Evolutionary conservation across 2,329 filamentous ascomycete species (phyloP), one percentile per base, ranked within the genome.

Genomic region (Mycosphaerella arachidis): DNA sequence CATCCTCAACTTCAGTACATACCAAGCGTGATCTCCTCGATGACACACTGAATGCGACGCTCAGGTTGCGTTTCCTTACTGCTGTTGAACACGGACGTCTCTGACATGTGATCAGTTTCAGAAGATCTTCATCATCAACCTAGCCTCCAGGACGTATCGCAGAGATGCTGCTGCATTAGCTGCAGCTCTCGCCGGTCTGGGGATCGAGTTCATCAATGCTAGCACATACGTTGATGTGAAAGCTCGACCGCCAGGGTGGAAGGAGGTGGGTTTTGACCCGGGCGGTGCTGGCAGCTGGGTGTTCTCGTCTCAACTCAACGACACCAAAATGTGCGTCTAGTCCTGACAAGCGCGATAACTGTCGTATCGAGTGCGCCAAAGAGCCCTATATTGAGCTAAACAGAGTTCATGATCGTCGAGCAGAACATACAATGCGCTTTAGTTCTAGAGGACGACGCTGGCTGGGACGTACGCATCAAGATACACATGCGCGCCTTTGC

Each of bases 111-210:
- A 24, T 24, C 40, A 63, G 80, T 84, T 84, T 61, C 72, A 79
- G 33, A 74, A 79, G 53, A 78, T 84, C 16, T 75, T 82, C 61
- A 79, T 80, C 30, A 75, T 84, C 40, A 81, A 79, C 48, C 72
- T 83, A 8, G 78, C 79, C 1, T 73, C 74, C 20, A 72, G 81
- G 3, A 78, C 75, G 27, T 81, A 84, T 60, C 76, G 80, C 9
- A 75, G 78, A 48, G 79, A 84, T 70, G 74, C 77, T 3, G 76
- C 83, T 64, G 71, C 74, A 2, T 71, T 82, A 6, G 76, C 77
- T 1, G 78, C 79, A 1, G 75, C 76, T 0, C 72, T 81, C 9
- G 79, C 72, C 31, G 73, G 75, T n/a, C 64, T 83, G 10, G 65
- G 73, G 1, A 65, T 83, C 27, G 75, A 75, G 1, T 82, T 78